Evolutionary conservation across 768 basidiomycete species (phyloP), one percentile per base, ranked within the genome.

Genomic region (Coprinellus micaceus): DNA sequence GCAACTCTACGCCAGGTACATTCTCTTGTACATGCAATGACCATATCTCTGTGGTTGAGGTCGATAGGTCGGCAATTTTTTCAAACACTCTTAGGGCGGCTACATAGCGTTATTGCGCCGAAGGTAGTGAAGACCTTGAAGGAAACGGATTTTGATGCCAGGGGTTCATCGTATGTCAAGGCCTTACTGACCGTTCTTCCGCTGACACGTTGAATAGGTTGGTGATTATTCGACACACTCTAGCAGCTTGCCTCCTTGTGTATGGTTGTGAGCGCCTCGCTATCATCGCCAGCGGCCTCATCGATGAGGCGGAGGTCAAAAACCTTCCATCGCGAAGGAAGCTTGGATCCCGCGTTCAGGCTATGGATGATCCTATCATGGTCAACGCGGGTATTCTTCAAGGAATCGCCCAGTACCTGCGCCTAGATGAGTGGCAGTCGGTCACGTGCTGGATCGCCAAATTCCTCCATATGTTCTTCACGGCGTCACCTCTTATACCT

Each of bases 221-320:
- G 17, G 71, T 64, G 15, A 85, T 89, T 57, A 77, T 91, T 47
- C 79, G 85, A 4, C 73, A 77, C n/a, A 84, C 83, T 2, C 65
- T 91, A 26, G 80, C 80, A 15, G 71, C 77, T 10, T 88, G 83
- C 66, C 72, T 89, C 37, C 67, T 88, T 2, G 64, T 88, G 24
- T 88, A 83, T 61, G 89, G 89, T 6, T 89, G 85, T 60, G 82
- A 86, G 44, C 72, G 84, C 45, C 63, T 66, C 2, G 74, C 70
- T 36, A 69, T 88, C 4, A 52, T 75, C 2, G 68, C 74, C 11
- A 60, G 74, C n/a, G 76, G 73, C 1, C 62, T 91, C 56, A 67
- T 89, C 19, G 58, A 67, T 22, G 68, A 80, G 22, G 67, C 72
- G 10, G 84, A 88, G 52, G 67, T 82, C 2, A 67, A 69, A 7